Conservation (phyloP, 2,329 filamentous ascomycete genomes). For the Aureobasidium sp. region DNA sequence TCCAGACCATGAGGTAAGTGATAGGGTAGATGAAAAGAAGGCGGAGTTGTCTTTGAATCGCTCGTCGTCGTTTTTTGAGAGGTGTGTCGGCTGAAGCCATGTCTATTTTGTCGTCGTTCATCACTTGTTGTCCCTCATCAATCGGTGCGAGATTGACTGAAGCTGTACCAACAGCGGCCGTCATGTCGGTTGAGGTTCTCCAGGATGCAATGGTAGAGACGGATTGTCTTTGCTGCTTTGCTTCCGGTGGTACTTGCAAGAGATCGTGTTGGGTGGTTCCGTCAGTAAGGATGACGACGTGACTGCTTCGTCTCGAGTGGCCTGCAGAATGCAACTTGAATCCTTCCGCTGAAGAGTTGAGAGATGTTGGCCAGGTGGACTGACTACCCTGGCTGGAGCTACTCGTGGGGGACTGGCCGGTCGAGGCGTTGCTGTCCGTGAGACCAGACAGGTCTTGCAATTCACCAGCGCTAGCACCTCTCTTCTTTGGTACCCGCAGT, state of each 20-base stretch:
- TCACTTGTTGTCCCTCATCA: not conserved
- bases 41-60: slow-evolving; percentile 58
- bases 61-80: slow-evolving; percentile 23
- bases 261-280: not conserved
- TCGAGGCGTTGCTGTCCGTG: not conserved
- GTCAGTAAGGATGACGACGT: not conserved
- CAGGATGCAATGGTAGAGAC: not conserved
- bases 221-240: not conserved
- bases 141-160: slow-evolving; percentile 5
- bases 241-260: not conserved
- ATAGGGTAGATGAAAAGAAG: slow-evolving; percentile 69
- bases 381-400: not conserved
- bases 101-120: not conserved
- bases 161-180: not conserved
- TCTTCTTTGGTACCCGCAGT: not conserved
- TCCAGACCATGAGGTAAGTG: slow-evolving; percentile 64
- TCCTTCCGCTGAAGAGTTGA: not conserved
- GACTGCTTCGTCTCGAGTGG: slow-evolving; percentile 9
- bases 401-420: not conserved
- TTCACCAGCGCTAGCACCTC: not conserved
- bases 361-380: not conserved
- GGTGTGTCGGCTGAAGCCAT: slow-evolving; percentile 13
- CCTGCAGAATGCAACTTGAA: not conserved
- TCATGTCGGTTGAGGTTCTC: slow-evolving; percentile 1
- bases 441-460: slow-evolving; percentile 3